Base-by-base conservation (phyloP, 176 grass and related monocot genomes). In the Luzula sylvatica region DNA sequence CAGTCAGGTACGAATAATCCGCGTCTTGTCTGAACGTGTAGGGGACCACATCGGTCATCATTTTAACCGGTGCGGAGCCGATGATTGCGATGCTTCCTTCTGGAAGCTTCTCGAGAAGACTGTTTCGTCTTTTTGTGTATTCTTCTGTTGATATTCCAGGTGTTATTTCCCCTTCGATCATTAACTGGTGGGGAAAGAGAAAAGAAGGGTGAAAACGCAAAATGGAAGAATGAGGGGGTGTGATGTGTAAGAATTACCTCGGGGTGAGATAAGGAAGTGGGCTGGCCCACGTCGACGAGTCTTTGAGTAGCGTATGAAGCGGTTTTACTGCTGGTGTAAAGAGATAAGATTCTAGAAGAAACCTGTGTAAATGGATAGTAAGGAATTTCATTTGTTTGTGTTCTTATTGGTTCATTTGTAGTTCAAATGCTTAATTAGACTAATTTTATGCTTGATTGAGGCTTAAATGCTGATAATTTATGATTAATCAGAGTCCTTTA, bases 1-100 rank as follows among this genome's bases (percentile, higher is more conserved):
- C 90, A 67, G 84, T 96, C 66, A 96, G 65, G 50, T 96, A 89
- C 27, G 79, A 70, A 56, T 76, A 96, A 65, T 96, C 77, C 30
- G 77, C 74, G 78, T 79, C 80, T 70, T 96, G 90, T 67, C 90
- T 70, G 71, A 77, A 96, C 53, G 84, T 45, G 61, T 96, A 96
- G 17, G 90, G 84, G 20, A 89, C 90, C 58, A 96, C 77, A 67
- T 89, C 71, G 7, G 90, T 96, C 90, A 96, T 96, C 90, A 96
- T 89, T 57, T 96, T 83, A 52, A 86, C 71, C 16, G 79, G 77
- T 22, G 84, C 74, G 52, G 90, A 89, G 13, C 77, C 84, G 73
- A 89, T 61, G 27, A 96, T 82, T 7, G 90, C 90, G 61, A 89
- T 50, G 81, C 84, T 89, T 61, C 76, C 84, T 39, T 73, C 76